Evolutionary conservation across 257 asterid genomes (phyloP).

Genomic region (Capsicum pubescens): DNA sequence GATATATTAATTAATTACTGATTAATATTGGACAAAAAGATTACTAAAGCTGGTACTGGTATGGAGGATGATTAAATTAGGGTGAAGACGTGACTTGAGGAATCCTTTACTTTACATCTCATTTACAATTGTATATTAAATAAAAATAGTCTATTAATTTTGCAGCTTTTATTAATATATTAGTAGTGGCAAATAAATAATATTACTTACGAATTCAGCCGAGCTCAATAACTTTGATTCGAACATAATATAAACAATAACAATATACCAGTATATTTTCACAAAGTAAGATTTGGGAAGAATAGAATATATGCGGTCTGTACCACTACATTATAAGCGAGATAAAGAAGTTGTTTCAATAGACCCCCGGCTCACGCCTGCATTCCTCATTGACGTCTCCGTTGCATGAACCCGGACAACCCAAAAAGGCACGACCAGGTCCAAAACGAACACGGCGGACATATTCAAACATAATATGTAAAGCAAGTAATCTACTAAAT

Average conservation of each 20-base stretch:
- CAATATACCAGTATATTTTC: no score
- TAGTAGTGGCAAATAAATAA: neutral
- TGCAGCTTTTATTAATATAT: neutral
- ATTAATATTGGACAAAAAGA: neutral
- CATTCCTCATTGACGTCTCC: no score
- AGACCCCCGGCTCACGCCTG: no score
- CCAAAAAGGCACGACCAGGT: no score
- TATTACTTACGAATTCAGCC: neutral
- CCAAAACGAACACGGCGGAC: no score
- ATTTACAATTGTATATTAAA: conserved; percentile 35
- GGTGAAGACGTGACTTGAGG: conserved; percentile 50
- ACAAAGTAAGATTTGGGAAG: no score
- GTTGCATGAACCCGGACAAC: no score
- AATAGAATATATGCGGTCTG: no score
- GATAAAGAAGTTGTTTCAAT: no score
- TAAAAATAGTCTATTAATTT: conserved; percentile 41
- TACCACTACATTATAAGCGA: no score
- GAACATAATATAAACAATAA: neutral
- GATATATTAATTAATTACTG: neutral
- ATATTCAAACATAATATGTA: no score
- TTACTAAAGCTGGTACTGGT: neutral
- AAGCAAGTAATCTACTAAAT: neutral
- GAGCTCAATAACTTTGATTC: neutral
- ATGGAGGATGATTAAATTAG: conserved; percentile 28
- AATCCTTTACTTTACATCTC: conserved; percentile 54